Base-by-base conservation (phyloP, 208 protist genomes). In the Crithidia expoeki region DNA sequence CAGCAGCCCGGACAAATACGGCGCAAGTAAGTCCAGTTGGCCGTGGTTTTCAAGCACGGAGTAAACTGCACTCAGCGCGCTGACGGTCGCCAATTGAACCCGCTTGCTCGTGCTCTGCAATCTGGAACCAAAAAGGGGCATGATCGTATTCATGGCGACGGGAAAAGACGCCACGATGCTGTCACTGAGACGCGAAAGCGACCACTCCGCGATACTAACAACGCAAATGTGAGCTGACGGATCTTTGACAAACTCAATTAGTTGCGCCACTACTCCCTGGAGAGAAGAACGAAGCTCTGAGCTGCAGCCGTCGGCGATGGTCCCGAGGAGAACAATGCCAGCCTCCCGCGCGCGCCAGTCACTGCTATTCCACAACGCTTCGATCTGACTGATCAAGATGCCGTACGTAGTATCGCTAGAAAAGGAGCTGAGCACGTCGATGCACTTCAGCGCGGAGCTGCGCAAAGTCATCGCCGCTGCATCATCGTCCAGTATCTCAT, bases 161-260 rank as follows among this genome's bases (percentile, higher is more conserved):
- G 76, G 76, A 5, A 63, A 69, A 0, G 60, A 49, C 9, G 62
- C 55, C 34, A 92, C 49, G 33, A 86, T 76, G 32, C 33, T 60
- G 59, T 94, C 89, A 53, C 86, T 61, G 19, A 91, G 61, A 10
- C 87, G 84, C 10, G 86, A 92, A n/a, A 96, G 79, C 21, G 83
- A 80, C 89, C 92, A 96, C 55, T 83, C 56, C 16, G 92, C 86
- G 50, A 96, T 93, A 62, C 92, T 96, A n/a, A 75, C 76, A 12
- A 96, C 89, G 69, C 90, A 96, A 46, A 94, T 78, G 62, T 94
- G 81, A 53, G 92, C 85, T 28, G 64, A 72, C 27, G 63, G 50
- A 58, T 83, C 81, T n/a, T 46, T 58, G 49, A 81, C 75, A 58
- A 90, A 75, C 23, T 59, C 49, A 28, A 84, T 32, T 14, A 96